A percentile compares a stretch with the other conserved stretches of the same genome.
Conservation (phyloP, 768 basidiomycete species). For the Cystobasidiopsis lactophilus region DNA sequence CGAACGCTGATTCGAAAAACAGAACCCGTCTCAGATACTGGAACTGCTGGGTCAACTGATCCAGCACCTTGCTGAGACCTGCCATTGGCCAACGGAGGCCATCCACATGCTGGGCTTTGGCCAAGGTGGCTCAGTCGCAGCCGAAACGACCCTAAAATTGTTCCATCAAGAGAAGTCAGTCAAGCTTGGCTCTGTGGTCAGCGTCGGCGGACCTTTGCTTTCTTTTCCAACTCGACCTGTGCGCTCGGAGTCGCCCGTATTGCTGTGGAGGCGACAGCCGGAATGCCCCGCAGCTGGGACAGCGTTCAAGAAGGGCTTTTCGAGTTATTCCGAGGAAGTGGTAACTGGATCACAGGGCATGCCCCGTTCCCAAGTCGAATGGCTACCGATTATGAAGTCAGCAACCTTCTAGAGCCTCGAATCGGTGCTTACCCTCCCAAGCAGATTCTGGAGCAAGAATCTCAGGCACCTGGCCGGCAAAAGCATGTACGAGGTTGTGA, state of each 20-base stretch:
- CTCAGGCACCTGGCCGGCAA: too few relatives aligned
- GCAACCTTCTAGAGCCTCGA: too few relatives aligned
- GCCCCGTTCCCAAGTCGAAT: too few relatives aligned
- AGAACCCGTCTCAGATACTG: slow-evolving; percentile 42
- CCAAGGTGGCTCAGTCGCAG: slow-evolving; percentile 60
- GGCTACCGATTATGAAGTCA: too few relatives aligned
- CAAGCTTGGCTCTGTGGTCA: slow-evolving; percentile 42
- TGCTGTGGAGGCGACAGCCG: not conserved
- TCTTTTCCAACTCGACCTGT: slow-evolving; percentile 42
- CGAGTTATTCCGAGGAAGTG: too few relatives aligned
- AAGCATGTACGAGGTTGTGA: too few relatives aligned
- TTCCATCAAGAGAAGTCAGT: too few relatives aligned
- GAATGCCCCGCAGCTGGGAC: too few relatives aligned
- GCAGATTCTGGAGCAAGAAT: too few relatives aligned
- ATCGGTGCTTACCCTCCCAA: too few relatives aligned
- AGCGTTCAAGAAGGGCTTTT: too few relatives aligned
- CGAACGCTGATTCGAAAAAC: not conserved
- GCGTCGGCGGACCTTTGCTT: slow-evolving; percentile 49
- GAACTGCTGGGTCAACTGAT: slow-evolving; percentile 35
- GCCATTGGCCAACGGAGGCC: slow-evolving; percentile 41
- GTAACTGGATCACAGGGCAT: too few relatives aligned
- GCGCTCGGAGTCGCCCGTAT: not conserved
- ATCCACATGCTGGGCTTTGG: slow-evolving; percentile 76
- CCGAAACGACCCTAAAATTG: slow-evolving; percentile 37
- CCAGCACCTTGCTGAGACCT: slow-evolving; percentile 37